Percentiles rank a stretch among this genome's conserved stretches.
Evolutionary conservation across 1,139 yeast genomes (phyloP).

Genomic region (Zygosaccharomyces pseudobailii): DNA sequence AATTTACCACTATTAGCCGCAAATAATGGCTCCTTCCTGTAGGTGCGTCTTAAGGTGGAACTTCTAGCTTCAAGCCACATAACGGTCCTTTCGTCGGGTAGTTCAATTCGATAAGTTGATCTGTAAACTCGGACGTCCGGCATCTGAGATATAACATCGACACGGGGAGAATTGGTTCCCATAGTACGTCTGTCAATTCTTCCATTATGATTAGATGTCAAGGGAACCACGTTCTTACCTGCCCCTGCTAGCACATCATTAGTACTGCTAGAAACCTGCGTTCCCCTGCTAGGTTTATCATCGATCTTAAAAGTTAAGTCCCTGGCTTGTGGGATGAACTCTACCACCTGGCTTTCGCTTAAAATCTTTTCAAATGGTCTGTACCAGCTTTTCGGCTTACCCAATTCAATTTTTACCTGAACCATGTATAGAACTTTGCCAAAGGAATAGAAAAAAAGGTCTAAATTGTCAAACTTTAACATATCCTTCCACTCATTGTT

Average conservation of each 20-base stretch:
- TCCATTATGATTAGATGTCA: not conserved
- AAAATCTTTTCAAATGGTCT: slow-evolving; percentile 24
- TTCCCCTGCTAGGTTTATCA: slow-evolving; percentile 4
- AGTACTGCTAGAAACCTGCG: not conserved
- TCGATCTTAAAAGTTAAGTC: slow-evolving; percentile 12
- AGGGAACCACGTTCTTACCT: not conserved
- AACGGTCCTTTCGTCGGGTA: slow-evolving; percentile 18
- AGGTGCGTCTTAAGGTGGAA: slow-evolving; percentile 19
- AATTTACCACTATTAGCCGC: slow-evolving; percentile 23
- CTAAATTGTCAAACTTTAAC: slow-evolving; percentile 23
- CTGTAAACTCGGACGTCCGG: slow-evolving; percentile 10
- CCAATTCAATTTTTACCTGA: slow-evolving; percentile 27
- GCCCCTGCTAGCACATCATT: not conserved
- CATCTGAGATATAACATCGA: not conserved
- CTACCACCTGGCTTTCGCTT: slow-evolving; percentile 20
- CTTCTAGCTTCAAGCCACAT: slow-evolving; percentile 29
- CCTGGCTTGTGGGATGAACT: slow-evolving; percentile 25
- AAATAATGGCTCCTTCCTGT: slow-evolving; percentile 26
- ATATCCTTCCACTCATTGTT: slow-evolving; percentile 24
- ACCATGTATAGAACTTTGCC: slow-evolving; percentile 29
- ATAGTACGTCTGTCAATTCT: not conserved
- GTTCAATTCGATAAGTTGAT: slow-evolving; percentile 19
- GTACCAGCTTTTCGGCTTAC: slow-evolving; percentile 26
- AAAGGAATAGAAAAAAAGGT: slow-evolving; percentile 26
- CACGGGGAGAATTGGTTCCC: not conserved